Evolutionary conservation across 2,329 filamentous ascomycete genomes (phyloP).

Genomic region (Exophiala dermatitidis): DNA sequence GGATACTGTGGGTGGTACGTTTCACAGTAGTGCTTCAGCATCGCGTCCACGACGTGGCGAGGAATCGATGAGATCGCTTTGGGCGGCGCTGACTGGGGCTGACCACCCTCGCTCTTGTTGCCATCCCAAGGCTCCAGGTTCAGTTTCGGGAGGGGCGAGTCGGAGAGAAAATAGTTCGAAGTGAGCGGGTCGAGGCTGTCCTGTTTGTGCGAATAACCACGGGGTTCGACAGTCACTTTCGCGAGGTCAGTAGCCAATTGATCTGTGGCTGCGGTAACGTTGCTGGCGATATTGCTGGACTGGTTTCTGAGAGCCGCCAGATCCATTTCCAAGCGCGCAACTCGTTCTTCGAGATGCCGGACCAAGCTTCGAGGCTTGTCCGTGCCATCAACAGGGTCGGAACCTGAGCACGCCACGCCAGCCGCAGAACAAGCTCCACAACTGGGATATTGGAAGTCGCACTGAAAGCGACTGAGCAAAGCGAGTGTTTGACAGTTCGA

Average conservation of each 20-base stretch:
- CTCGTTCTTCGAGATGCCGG: slow-evolving; percentile 27
- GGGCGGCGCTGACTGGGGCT: not conserved
- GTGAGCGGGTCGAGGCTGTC: not conserved
- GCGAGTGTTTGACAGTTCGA: slow-evolving; percentile 6
- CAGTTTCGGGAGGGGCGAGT: slow-evolving; percentile 6
- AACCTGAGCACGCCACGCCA: slow-evolving; percentile 22
- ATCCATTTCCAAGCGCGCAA: slow-evolving; percentile 28
- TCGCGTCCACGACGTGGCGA: slow-evolving; percentile 9
- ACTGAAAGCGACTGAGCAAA: slow-evolving; percentile 6
- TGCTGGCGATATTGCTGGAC: not conserved
- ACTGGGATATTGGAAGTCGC: slow-evolving; percentile 18
- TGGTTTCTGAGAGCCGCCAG: not conserved
- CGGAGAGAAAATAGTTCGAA: slow-evolving; percentile 8
- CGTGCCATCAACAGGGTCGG: slow-evolving; percentile 14
- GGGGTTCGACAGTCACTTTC: not conserved
- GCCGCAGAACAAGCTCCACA: slow-evolving; percentile 26
- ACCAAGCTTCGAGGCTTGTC: slow-evolving; percentile 28
- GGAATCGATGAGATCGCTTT: slow-evolving; percentile 11
- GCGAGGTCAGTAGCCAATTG: not conserved
- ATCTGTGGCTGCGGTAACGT: not conserved
- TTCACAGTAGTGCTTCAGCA: slow-evolving; percentile 18
- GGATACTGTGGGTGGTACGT: slow-evolving; percentile 13
- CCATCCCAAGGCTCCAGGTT: not conserved
- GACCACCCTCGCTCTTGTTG: not conserved
- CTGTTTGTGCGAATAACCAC: not conserved